Evolutionary conservation across 768 basidiomycete genomes (phyloP), one percentile per base, ranked within the genome.

Genomic region (Rhodotorula taiwanensis): DNA sequence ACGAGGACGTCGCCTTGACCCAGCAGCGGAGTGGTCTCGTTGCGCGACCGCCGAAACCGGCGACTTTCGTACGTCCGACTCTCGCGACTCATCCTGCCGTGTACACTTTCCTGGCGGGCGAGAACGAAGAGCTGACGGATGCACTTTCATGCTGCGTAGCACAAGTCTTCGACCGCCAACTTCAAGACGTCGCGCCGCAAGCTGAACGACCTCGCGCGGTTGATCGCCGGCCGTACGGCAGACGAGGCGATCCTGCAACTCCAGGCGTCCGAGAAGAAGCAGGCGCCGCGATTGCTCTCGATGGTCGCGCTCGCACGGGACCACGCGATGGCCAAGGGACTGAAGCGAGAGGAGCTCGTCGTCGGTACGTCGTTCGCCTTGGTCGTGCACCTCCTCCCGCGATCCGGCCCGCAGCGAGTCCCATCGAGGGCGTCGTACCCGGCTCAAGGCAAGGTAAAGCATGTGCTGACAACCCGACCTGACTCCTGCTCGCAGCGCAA

Each of bases 241-340:
- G 93, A 97, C 77, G 84, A 86, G 70, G 94, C 94, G 41, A 94
- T 99, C 74, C 79, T 97, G 60, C 94, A 99, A 72, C 93, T 98
- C 89, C 83, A 87, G 67, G 63, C 63, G 23, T 89, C 87, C 67
- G 87, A 93, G 76, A 99, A 99, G 78, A 82, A 89, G 28, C 89
- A 87, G 20, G 86, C 89, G 67, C 81, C 79, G 51, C 84, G 89
- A 64, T 83, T 99, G 62, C 85, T 89, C 81, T 88, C 86, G 70
- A 90, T 90, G 83, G 81, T 98, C 49, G 84, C 83, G 18, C 83
- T 87, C 2, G 92, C 91, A 4, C 86, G 88, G 73, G 84, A 91
- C 73, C 87, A 93, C 71, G 94, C 93, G 0, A 78, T 83, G 43
- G 85, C 86, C 72, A 91, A 93, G 78, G 83, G 82, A 34, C 77